phyloP scores from a whole-genome alignment of 441 rosid species.

The Biscutella laevigata region DNA sequence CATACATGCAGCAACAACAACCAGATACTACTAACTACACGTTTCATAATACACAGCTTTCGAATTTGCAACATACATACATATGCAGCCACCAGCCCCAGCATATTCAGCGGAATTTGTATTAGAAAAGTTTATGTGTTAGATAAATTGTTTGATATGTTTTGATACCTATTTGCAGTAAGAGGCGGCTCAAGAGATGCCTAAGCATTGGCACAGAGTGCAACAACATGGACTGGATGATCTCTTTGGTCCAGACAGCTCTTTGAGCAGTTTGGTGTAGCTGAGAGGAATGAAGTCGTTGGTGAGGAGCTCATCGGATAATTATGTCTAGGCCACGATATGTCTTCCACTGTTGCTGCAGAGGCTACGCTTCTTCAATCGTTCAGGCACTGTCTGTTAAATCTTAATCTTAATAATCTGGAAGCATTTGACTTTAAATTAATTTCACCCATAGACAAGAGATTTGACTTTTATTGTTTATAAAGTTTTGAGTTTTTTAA shows the following conservation, averaged over 20 bases:
- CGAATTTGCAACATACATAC: too few relatives aligned
- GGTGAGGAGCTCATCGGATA: slow-evolving; percentile 42
- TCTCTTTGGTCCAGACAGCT: slow-evolving; percentile 97
- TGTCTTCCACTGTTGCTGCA: slow-evolving; percentile 45
- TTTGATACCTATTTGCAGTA: too few relatives aligned
- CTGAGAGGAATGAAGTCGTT: slow-evolving; percentile 43
- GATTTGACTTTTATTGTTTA: too few relatives aligned
- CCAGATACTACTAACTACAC: too few relatives aligned
- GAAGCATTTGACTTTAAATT: slow-evolving; percentile 99
- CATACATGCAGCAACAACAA: too few relatives aligned
- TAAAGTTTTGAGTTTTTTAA: too few relatives aligned
- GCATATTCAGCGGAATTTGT: too few relatives aligned
- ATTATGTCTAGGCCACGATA: slow-evolving; percentile 32
- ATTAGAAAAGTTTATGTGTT: too few relatives aligned
- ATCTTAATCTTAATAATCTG: slow-evolving; percentile 65
- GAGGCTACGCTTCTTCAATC: slow-evolving; percentile 79
- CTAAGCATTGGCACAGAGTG: slow-evolving; percentile 28
- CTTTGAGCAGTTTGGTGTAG: slow-evolving; percentile 88
- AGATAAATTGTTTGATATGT: too few relatives aligned
- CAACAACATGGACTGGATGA: slow-evolving; percentile 47
- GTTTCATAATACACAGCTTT: too few relatives aligned
- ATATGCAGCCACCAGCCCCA: too few relatives aligned
- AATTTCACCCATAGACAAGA: too few relatives aligned
- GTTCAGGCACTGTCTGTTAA: slow-evolving; percentile 71
- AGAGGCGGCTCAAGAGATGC: slow-evolving; percentile 43